Base-by-base conservation (phyloP, 192 early-diverging fungal species). In the Backusella circina region DNA sequence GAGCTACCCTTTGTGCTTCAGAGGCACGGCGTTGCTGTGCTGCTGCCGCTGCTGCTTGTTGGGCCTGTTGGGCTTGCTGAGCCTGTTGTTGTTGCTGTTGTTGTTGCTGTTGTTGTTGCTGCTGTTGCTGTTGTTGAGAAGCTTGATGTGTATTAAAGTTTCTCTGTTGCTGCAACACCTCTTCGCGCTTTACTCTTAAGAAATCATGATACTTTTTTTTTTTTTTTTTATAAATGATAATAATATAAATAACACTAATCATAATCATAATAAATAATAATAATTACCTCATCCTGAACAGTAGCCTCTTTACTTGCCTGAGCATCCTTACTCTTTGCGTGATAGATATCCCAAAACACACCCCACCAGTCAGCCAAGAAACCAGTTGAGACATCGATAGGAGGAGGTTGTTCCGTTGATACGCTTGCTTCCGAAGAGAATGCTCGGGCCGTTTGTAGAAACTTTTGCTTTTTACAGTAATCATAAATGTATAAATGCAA, bases 331-430 rank as follows among this genome's bases (percentile, higher is more conserved):
- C 16, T 69, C 72, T 79, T 84, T 74, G 77, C 88, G 73, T 75
- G 76, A 77, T 81, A 90, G 8, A 88, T 67, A 65, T 92, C 91
- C 90, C 90, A 92, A 78, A 91, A 91, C 0, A 89, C 86, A 5
- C 75, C 71, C 83, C 89, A 92, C 91, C 91, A 92, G 36, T 92
- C 90, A 72, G 83, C 82, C 41, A 92, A 75, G 76, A 90, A 91
- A 2, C 88, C 88, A 41, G 91, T 88, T 18, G 90, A 86, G 13
- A 84, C 79, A 75, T 90, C 88, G 35, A 91, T 85, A 47, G 82
- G 86, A 47, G 77, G 72, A 1, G 64, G 41, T 32, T 76, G 74
- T 36, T 91, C 86, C 7, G 78, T 70, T 26, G 80, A 72, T 0
- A 90, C 39, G 21, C 86, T 72, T 12, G 90, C 84, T 64, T 90